These are phyloP conservation scores for Arthrobotrys musiformis DNA, from an alignment of 2,329 filamentous ascomycete genomes.

Conservation along the genomic window DNA sequence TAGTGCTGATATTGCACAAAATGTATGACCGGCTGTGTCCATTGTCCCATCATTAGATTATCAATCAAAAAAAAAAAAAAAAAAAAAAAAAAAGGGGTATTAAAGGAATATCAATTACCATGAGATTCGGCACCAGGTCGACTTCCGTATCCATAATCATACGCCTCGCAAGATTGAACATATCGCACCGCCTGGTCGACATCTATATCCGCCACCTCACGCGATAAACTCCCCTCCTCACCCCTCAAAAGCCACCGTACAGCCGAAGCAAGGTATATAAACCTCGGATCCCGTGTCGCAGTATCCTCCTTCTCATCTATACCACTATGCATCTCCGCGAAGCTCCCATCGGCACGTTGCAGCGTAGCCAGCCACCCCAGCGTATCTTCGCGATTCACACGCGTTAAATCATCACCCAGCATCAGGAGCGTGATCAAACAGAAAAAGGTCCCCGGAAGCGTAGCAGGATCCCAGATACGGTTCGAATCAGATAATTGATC, in stretches of 20 bases:
- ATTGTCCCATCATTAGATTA: not conserved
- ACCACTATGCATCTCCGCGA: constrained; percentile 74
- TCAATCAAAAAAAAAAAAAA: no score
- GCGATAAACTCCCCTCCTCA: constrained; percentile 64
- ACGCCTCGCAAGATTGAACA: constrained; percentile 75
- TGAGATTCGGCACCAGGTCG: constrained; percentile 83
- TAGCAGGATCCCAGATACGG: constrained; percentile 72
- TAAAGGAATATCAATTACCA: constrained; percentile 66
- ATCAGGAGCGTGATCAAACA: constrained; percentile 79
- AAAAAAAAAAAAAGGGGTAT: no score
- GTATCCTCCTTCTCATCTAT: constrained; percentile 69
- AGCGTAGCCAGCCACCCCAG: constrained; percentile 78
- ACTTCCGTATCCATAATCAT: constrained; percentile 86
- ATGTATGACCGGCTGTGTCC: constrained; percentile 82
- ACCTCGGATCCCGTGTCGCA: constrained; percentile 85
- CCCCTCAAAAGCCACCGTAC: constrained; percentile 81
- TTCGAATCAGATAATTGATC: constrained; percentile 63
- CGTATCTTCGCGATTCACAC: constrained; percentile 75
- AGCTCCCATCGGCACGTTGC: constrained; percentile 87
- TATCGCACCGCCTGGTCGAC: constrained; percentile 76
- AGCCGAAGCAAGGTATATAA: constrained; percentile 84
- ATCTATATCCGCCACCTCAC: constrained; percentile 76
- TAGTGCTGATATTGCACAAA: constrained; percentile 83
- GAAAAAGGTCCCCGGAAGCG: constrained; percentile 88
- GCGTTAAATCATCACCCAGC: constrained; percentile 68